Percentiles rank a stretch among this genome's conserved stretches.
Evolutionary conservation across 2,329 filamentous ascomycete genomes (phyloP).

Genomic region (Pezicula radicicola): DNA sequence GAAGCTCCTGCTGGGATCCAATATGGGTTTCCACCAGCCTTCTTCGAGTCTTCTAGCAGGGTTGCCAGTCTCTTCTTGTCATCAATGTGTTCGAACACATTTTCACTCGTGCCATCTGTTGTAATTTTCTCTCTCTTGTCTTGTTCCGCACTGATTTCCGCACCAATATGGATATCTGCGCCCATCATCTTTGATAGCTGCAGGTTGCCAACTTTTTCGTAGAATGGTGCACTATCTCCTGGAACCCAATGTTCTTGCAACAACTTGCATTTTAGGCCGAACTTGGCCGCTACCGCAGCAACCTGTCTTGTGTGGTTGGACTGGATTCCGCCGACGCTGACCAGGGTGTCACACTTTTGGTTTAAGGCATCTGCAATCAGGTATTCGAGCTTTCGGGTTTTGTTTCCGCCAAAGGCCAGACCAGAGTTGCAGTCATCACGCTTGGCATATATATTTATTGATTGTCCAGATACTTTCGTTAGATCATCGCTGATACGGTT

Average conservation of each 20-base stretch:
- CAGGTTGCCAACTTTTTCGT: conserved; percentile 67
- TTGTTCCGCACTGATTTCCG: background rate
- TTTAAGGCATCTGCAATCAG: conserved; percentile 21
- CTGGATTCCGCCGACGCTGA: conserved; percentile 66
- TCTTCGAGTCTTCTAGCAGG: conserved; percentile 50
- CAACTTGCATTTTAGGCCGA: conserved; percentile 53
- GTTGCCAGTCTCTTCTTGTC: conserved; percentile 59
- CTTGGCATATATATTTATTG: conserved; percentile 66
- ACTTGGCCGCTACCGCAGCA: conserved; percentile 55
- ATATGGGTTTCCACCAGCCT: conserved; percentile 58
- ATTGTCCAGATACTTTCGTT: conserved; percentile 54
- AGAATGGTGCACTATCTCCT: conserved; percentile 50
- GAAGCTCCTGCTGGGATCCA: conserved; percentile 71
- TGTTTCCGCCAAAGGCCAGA: conserved; percentile 67
- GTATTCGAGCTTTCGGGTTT: conserved; percentile 65
- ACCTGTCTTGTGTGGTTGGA: conserved; percentile 70
- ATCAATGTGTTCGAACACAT: conserved; percentile 62
- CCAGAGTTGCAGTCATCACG: conserved; percentile 69
- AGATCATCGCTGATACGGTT: conserved; percentile 62
- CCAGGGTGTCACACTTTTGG: conserved; percentile 56
- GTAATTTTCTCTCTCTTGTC: background rate
- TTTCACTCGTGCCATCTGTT: conserved; percentile 32
- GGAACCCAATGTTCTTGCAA: conserved; percentile 70
- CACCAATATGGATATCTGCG: conserved; percentile 53
- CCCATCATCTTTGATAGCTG: conserved; percentile 67